A percentile compares a stretch with the other conserved stretches of the same genome.
phyloP scores from a whole-genome alignment of 2,329 filamentous ascomycete species.

The Teratosphaeria zuluensis region DNA sequence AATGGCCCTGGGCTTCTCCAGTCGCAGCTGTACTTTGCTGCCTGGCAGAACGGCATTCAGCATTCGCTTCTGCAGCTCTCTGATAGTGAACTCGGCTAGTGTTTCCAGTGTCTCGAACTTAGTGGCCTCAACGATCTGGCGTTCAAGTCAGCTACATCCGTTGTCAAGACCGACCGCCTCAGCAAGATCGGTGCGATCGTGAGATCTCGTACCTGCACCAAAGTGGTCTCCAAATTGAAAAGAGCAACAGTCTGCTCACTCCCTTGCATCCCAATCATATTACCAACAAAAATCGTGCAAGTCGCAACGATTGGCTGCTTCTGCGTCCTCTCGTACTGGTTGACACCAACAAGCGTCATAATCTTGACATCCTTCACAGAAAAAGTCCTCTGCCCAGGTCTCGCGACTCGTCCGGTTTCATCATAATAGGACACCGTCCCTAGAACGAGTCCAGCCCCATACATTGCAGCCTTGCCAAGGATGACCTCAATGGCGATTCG shows the following conservation, averaged over 20 bases:
- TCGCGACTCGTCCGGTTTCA: slow-evolving; percentile 5
- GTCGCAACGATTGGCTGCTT: slow-evolving; percentile 59
- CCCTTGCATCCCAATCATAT: neutral
- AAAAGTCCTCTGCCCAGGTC: slow-evolving; percentile 4
- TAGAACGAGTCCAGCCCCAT: slow-evolving; percentile 50
- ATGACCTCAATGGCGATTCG: slow-evolving; percentile 28
- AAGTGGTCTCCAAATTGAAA: slow-evolving; percentile 51
- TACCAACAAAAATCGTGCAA: slow-evolving; percentile 33
- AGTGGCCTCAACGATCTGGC: slow-evolving; percentile 32
- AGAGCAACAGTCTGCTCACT: slow-evolving; percentile 12
- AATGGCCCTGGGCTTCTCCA: slow-evolving; percentile 67
- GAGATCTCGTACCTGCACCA: slow-evolving; percentile 48
- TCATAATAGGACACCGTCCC: slow-evolving; percentile 21
- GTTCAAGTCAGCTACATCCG: neutral
- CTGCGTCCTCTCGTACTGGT: slow-evolving; percentile 54
- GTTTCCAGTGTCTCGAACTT: slow-evolving; percentile 41
- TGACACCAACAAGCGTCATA: slow-evolving; percentile 62
- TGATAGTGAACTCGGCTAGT: slow-evolving; percentile 35
- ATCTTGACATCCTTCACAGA: slow-evolving; percentile 45
- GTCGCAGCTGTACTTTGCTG: slow-evolving; percentile 48
- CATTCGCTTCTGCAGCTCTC: slow-evolving; percentile 25
- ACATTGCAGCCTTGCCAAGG: slow-evolving; percentile 59
- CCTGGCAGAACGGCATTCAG: slow-evolving; percentile 25
- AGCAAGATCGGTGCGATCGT: neutral
- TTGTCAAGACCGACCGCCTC: neutral